A percentile compares a stretch with the other conserved stretches of the same genome.
Conservation (phyloP, 305 asterid species). For the Lippia alba region DNA sequence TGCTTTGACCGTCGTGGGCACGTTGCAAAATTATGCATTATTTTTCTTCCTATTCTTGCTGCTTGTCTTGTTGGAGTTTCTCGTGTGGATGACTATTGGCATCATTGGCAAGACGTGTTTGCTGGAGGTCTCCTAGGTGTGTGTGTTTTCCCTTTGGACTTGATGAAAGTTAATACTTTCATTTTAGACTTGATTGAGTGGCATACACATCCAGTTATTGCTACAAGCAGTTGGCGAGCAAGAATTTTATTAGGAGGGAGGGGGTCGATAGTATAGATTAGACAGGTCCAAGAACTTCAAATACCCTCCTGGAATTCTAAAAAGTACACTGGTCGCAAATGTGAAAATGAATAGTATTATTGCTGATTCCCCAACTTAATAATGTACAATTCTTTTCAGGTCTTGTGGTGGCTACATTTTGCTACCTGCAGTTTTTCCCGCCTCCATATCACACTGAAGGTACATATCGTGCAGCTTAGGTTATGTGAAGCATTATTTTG, state of each 20-base stretch:
- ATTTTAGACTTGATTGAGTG: no score
- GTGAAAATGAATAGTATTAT: no score
- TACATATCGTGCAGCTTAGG: constrained; percentile 24
- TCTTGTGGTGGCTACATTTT: constrained; percentile 59
- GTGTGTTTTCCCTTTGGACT: constrained; percentile 22
- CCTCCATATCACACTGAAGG: constrained; percentile 85
- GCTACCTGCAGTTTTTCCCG: constrained; percentile 92
- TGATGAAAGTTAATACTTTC: neutral
- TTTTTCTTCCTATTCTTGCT: constrained; percentile 73
- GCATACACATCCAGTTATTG: no score
- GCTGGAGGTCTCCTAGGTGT: constrained; percentile 85
- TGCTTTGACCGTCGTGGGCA: constrained; percentile 82
- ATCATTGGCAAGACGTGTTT: constrained; percentile 97
- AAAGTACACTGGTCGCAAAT: no score
- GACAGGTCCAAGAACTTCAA: no score
- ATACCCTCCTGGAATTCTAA: no score
- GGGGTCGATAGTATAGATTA: no score
- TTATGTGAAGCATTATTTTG: neutral
- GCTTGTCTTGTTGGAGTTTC: constrained; percentile 87
- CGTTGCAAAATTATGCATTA: constrained; percentile 76
- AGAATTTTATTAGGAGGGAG: no score
- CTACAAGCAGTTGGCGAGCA: no score
- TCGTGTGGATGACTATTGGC: constrained; percentile 96
- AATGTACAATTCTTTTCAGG: constrained; percentile 46
- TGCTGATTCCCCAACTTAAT: neutral